Percentiles rank a stretch among this genome's conserved stretches.
Evolutionary conservation across 148 eudicot genomes (phyloP).

Genomic region (Chenopodium album): DNA sequence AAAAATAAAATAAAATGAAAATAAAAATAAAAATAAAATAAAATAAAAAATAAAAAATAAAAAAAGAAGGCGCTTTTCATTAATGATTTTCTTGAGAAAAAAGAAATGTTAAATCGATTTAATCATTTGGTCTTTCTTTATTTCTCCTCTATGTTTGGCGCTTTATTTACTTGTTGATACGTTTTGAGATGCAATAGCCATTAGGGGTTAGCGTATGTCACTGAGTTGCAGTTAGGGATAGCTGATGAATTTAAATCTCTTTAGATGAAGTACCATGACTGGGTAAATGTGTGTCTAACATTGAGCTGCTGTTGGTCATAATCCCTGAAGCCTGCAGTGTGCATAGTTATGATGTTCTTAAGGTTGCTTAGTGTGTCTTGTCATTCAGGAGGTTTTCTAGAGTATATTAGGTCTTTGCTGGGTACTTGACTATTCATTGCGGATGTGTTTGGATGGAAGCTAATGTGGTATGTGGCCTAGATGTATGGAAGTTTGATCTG

Average conservation of each 20-base stretch:
- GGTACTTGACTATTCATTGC: conserved; percentile 11
- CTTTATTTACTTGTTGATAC: background rate
- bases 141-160: background rate
- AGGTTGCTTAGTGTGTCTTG: conserved; percentile 17
- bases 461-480: background rate
- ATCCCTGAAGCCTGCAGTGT: conserved; percentile 6
- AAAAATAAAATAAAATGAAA: no score
- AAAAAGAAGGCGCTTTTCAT: no score
- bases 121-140: background rate
- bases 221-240: background rate
- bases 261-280: background rate
- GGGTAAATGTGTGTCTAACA: background rate
- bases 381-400: conserved; percentile 31
- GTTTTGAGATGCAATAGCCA: background rate
- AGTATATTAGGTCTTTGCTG: conserved; percentile 17
- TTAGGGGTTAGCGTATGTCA: background rate
- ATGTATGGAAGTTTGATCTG: background rate
- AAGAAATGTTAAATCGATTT: background rate
- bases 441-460: background rate
- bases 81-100: background rate
- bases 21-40: no score
- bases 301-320: background rate
- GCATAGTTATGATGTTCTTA: conserved; percentile 10
- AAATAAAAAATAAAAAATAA: no score
- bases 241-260: background rate